These are phyloP conservation scores for Globisporangium spiculum DNA, from an alignment of 352 stramenopile genomes.

Conservation along the genomic window DNA sequence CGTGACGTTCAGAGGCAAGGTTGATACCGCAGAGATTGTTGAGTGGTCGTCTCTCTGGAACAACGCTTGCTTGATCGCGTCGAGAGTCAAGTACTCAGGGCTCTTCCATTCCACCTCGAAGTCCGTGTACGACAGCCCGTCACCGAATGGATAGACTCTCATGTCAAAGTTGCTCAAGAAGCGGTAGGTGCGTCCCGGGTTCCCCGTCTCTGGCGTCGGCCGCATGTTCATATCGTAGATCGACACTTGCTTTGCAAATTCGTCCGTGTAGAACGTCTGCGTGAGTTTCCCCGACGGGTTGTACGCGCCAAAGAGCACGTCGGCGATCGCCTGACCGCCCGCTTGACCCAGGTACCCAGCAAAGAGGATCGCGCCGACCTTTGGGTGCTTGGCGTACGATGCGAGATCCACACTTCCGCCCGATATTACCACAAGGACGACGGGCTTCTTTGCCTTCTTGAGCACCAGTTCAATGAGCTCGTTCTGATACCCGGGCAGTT, in stretches of 20 bases:
- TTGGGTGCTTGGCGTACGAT: conserved; percentile 49
- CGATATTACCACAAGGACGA: conserved; percentile 80
- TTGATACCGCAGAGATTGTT: conserved; percentile 10
- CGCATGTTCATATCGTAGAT: conserved; percentile 88
- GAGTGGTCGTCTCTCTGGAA: neutral
- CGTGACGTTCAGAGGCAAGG: conserved; percentile 26
- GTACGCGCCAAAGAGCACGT: conserved; percentile 73
- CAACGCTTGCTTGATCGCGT: conserved; percentile 19
- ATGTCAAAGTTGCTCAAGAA: conserved; percentile 59
- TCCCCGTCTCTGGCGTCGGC: conserved; percentile 44
- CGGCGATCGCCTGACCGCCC: conserved; percentile 61
- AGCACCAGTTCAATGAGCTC: conserved; percentile 60
- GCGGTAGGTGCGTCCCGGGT: conserved; percentile 80
- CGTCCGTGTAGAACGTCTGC: conserved; percentile 68
- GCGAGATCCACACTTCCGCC: conserved; percentile 77
- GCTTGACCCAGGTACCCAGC: conserved; percentile 67
- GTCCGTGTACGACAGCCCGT: conserved; percentile 75
- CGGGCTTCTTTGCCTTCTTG: conserved; percentile 35
- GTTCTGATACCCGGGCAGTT: conserved; percentile 59
- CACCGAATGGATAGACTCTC: conserved; percentile 72
- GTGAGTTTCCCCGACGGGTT: conserved; percentile 67
- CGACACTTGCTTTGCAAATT: conserved; percentile 46
- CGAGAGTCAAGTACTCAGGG: conserved; percentile 14
- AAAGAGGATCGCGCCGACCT: conserved; percentile 67
- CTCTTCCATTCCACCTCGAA: conserved; percentile 49